Percentiles rank a stretch among this genome's conserved stretches.
Conservation (phyloP, 192 early-diverging fungal genomes). For the Backusella luteola region DNA sequence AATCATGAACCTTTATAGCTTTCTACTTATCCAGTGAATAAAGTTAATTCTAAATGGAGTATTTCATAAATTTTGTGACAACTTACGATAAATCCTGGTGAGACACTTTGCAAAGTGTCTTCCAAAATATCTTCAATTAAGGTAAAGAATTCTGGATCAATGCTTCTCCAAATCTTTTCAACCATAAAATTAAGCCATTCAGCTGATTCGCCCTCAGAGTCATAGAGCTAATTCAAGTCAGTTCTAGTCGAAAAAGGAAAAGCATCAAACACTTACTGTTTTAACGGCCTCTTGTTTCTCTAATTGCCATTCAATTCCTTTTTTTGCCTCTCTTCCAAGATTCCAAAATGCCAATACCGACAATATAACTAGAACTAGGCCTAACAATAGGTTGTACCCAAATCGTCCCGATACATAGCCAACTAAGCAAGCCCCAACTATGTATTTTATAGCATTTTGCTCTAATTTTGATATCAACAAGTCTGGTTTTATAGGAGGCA, state of each 20-base stretch:
- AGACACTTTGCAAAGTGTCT: constrained; percentile 17
- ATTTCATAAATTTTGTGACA: background rate
- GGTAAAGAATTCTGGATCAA: constrained; percentile 29
- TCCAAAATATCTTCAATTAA: constrained; percentile 29
- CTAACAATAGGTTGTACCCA: constrained; percentile 5
- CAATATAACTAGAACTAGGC: background rate
- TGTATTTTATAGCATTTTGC: constrained; percentile 24
- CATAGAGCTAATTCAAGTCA: constrained; percentile 3
- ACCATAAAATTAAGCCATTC: constrained; percentile 34
- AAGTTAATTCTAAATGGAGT: background rate
- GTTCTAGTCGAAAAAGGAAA: background rate
- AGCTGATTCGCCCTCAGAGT: constrained; percentile 22
- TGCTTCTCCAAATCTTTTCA: constrained; percentile 31
- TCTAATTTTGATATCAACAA: constrained; percentile 2
- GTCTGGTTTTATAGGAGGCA: constrained; percentile 14
- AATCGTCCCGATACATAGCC: constrained; percentile 23
- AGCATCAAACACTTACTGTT: constrained; percentile 3
- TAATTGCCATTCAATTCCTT: constrained; percentile 28
- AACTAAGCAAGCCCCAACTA: background rate
- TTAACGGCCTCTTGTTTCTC: constrained; percentile 19
- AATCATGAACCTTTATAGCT: constrained; percentile 29
- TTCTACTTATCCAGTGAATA: constrained; percentile 12
- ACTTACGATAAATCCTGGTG: constrained; percentile 21
- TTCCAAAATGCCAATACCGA: constrained; percentile 12
- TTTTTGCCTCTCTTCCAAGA: constrained; percentile 14